phyloP scores from a whole-genome alignment of 306 rosid species.

The Quercus aquifolioides region DNA sequence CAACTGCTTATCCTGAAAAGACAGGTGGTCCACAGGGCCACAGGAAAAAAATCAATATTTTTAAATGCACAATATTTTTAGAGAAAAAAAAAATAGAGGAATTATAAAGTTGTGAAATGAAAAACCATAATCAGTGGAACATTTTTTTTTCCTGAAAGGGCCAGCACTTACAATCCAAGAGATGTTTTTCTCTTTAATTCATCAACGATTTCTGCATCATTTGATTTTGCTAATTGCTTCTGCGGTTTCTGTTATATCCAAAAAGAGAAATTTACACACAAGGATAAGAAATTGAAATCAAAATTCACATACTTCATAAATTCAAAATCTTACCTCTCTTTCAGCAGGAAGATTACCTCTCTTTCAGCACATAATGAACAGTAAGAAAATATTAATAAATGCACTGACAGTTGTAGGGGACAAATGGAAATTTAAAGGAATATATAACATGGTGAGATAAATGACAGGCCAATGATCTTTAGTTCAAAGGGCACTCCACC shows the following conservation, averaged over 20 bases:
- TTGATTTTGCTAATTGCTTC: conserved; percentile 47
- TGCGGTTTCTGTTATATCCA: conserved; percentile 40
- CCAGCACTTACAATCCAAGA: conserved; percentile 61
- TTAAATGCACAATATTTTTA: neutral
- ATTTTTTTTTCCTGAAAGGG: neutral
- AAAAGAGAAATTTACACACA: neutral
- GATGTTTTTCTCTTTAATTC: conserved; percentile 46
- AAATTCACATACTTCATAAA: neutral
- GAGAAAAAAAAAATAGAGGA: conserved; percentile 12
- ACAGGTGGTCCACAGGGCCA: neutral
- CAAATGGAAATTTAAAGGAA: neutral
- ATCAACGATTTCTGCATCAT: conserved; percentile 45
- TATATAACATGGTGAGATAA: neutral
- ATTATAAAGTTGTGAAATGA: neutral
- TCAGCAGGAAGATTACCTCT: conserved; percentile 44
- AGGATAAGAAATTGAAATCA: conserved; percentile 5
- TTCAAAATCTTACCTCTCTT: conserved; percentile 29
- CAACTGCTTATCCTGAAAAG: conserved; percentile 66
- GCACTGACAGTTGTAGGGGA: neutral
- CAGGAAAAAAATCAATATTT: neutral
- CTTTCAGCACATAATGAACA: conserved; percentile 14
- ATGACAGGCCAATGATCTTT: neutral
- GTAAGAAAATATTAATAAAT: neutral
- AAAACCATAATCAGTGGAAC: neutral
- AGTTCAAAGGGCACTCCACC: neutral